Percentiles rank a stretch among this genome's conserved stretches.
Evolutionary conservation across 768 basidiomycete genomes (phyloP).

Genomic region (Suillus paluster): DNA sequence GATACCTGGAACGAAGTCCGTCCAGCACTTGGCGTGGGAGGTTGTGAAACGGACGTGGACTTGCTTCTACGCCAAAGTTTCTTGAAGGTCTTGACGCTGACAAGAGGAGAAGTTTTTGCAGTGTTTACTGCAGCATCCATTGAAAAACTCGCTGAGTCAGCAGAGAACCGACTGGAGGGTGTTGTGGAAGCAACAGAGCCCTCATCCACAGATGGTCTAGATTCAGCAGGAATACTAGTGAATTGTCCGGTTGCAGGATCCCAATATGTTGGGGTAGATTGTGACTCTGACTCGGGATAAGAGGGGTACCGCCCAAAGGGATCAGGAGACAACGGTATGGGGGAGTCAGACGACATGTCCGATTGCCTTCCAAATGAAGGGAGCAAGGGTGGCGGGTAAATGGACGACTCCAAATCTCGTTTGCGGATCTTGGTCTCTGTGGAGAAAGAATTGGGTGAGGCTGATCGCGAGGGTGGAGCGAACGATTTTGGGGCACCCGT

Average conservation of each 20-base stretch:
- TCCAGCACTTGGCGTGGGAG: conserved; percentile 40
- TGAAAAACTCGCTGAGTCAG: conserved; percentile 60
- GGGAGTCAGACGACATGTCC: conserved; percentile 45
- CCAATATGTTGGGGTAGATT: conserved; percentile 48
- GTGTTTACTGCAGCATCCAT: conserved; percentile 34
- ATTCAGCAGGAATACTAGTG: conserved; percentile 22
- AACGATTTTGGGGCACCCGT: conserved; percentile 60
- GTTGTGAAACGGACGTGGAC: conserved; percentile 42
- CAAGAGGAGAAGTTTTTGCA: conserved; percentile 52
- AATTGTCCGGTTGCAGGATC: conserved; percentile 37
- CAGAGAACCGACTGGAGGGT: conserved; percentile 73
- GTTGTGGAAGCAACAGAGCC: conserved; percentile 25
- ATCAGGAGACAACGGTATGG: conserved; percentile 84
- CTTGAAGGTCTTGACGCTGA: conserved; percentile 75
- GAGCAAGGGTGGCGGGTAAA: conserved; percentile 48
- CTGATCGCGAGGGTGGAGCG: conserved; percentile 24
- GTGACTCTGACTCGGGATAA: conserved; percentile 35
- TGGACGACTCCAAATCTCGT: conserved; percentile 54
- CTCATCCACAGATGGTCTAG: conserved; percentile 29
- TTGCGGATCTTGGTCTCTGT: conserved; percentile 52
- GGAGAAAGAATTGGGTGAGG: conserved; percentile 32
- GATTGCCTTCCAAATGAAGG: conserved; percentile 30
- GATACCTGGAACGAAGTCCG: conserved; percentile 39
- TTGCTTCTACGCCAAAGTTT: conserved; percentile 81
- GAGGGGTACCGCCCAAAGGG: conserved; percentile 80